Base-by-base conservation (phyloP, 2,329 filamentous ascomycete genomes). In the Fusarium continuum region DNA sequence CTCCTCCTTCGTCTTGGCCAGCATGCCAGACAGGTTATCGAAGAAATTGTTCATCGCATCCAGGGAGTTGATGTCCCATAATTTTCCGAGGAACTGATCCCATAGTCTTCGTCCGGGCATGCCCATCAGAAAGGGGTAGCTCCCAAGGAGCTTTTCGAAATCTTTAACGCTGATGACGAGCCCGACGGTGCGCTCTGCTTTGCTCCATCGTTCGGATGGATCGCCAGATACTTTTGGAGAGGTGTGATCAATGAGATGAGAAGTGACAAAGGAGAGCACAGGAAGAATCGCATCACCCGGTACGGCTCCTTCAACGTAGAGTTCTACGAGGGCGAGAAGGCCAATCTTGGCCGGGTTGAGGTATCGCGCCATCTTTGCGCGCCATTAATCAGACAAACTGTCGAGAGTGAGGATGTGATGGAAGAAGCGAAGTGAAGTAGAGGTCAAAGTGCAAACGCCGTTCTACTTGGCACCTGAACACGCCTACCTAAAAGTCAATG, bases 281-380 rank as follows among this genome's bases (percentile, higher is more conserved):
- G 90, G 84, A 36, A 94, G 84, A 20, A 89, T 88, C n/a, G 90
- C 88, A 44, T 85, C 82, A 58, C 85, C 87, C 3, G 90, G 89
- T 14, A 93, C 83, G 3, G 83, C 80, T 19, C 87, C 88, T 64
- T 91, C 88, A 31, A 87, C 86, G 76, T 99, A 98, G 49, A 97
- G 83, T 69, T 92, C 87, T 47, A 95, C 85, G 48, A 99, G 85
- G 50, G 88, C 86, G 51, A 98, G 84, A 20, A 97, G 83, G 71
- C 90, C 89, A 67, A 98, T 85, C 74, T 95, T 96, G 67, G 92
- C 89, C 11, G 94, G 91, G n/a, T 91, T 96, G 39, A 98, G 83
- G 75, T 90, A 96, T 54, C 91, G 90, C 70, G 89, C 85, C 89
- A 94, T 96, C 47, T 13, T 60, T 41, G 22, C 16, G 11, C 22